Base-by-base conservation (phyloP, 345 rosid genomes). In the Brassica juncea region DNA sequence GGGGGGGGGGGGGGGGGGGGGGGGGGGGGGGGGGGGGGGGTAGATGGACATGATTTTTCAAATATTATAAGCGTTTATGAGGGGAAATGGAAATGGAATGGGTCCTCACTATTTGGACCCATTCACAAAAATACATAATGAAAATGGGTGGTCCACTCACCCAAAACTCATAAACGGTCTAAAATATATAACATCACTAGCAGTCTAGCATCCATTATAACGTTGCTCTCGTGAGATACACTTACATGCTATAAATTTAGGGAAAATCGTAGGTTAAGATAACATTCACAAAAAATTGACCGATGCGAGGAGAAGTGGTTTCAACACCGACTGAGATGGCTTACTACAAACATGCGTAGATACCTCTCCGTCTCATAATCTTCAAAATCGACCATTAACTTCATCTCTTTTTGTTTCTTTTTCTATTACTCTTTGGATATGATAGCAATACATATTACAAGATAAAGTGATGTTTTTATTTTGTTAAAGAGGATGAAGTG, bases 71-170 rank as follows among this genome's bases (percentile, higher is more conserved):
- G 58, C 74, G n/a, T 69, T 80, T 75, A 75, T 70, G 66, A 75
- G 65, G 35, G 8, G 70, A 80, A 69, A 58, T 75, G 83, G 75
- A 74, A 80, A 68, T 61, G 59, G 25, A 68, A 80, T 68, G 75
- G 30, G 30, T 27, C 30, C 30, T 27, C 30, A 27, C 30, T 27
- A 27, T 27, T 27, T 27, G 30, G 85, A 44, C 86, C 89, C 80
- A 10, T 61, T 63, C 73, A 74, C 23, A 68, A 71, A 76, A 79
- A 25, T 80, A 70, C 76, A 75, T 80, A 30, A 80, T 70, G 80
- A 75, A 70, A 70, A 74, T 55, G 72, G 59, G 31, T 70, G 83
- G 83, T 66, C 83, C 77, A 75, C 80, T 80, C 76, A 70, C 67
- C 79, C 39, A 75, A 68, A 78, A 61, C 71, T 79, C 75, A 28